Evolutionary conservation across 2,329 filamentous ascomycete genomes (phyloP), one percentile per base, ranked within the genome.

Genomic region (Pyrenophora teres): DNA sequence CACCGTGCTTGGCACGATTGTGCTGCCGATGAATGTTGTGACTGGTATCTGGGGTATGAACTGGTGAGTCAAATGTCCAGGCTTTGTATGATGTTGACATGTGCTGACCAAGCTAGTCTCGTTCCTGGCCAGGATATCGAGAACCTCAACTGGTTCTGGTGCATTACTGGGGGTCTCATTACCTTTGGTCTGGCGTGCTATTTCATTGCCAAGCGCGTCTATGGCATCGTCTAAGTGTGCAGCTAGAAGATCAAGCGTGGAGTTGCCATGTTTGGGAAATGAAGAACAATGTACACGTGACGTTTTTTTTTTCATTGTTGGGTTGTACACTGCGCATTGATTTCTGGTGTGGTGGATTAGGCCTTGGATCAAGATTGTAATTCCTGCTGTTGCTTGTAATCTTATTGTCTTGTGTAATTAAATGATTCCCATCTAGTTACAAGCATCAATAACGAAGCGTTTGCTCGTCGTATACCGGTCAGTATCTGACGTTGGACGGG

Each of bases 31-130:
- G 92, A 99, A 99, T 72, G 96, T 99, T 70, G 93, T 99, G 67
- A 97, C 94, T 2, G 94, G 94, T 62, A 86, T 97, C 66, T 99
- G 93, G 92, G 94, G 93, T 44, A 97, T 97, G 93, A 99, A 99
- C 48, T 73, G 63, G 68, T 66, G 52, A 63, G 63, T 63, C 6
- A 13, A n/a, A 35, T 23, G 0, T 18, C 19, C 1, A 1, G 23
- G 6, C 19, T 38, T 10, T 13, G 16, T 6, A 35, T 19, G 12
- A 40, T 33, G 16, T 48, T 23, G 15, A 15, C 15, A 15, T 15
- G 41, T 50, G 30, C 55, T 57, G 32, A 57, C 8, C 15, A 31
- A 36, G 3, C 8, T 48, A 63, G 67, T 31, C 91, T 90, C 80
- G 94, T 99, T 0, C 94, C 94, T 0, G 94, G 94, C 1, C 93